Evolutionary conservation across 2,329 filamentous ascomycete species (phyloP), one percentile per base, ranked within the genome.

Genomic region (Coleophoma cylindrospora): DNA sequence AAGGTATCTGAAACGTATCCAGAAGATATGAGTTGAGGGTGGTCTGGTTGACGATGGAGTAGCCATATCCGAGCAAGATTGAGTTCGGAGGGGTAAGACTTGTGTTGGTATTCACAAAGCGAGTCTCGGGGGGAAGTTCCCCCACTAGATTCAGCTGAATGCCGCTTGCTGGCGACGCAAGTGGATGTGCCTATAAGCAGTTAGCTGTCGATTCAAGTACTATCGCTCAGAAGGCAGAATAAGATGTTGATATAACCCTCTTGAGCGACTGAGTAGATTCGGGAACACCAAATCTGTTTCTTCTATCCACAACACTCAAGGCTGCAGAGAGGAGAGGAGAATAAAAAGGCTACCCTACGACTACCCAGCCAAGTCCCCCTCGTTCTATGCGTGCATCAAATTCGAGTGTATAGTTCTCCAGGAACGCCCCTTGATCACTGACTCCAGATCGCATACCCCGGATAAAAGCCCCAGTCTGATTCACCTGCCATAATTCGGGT

Each of bases 301-400:
- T 27, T 27, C 4, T 27, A 27, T 4, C n/a, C n/a, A n/a, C n/a
- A n/a, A n/a, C n/a, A n/a, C n/a, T n/a, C n/a, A n/a, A n/a, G n/a
- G n/a, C n/a, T 27, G 22, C 22, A 27, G 8, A 27, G 4, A 27
- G 4, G 22, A n/a, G 22, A 27, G 22, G 22, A 27, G 4, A 27
- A 27, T 27, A 8, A 27, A 27, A 27, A 27, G 22, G 22, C 22
- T 27, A 27, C 22, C 8, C 8, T 27, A 27, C 22, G 4, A 27
- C 22, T 27, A 27, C 59, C 69, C 68, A 73, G n/a, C 70, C 67
- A 11, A 61, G 63, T 3, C 70, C 70, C 4, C 65, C 69, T 17
- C 63, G 57, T 6, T 58, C 59, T 36, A 73, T 72, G 46, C 68
- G 70, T 2, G 64, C 64, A 2, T 60, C 59, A 45, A 72, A 72